phyloP scores from a whole-genome alignment of 768 basidiomycete species.

The Leccinum broughii region DNA sequence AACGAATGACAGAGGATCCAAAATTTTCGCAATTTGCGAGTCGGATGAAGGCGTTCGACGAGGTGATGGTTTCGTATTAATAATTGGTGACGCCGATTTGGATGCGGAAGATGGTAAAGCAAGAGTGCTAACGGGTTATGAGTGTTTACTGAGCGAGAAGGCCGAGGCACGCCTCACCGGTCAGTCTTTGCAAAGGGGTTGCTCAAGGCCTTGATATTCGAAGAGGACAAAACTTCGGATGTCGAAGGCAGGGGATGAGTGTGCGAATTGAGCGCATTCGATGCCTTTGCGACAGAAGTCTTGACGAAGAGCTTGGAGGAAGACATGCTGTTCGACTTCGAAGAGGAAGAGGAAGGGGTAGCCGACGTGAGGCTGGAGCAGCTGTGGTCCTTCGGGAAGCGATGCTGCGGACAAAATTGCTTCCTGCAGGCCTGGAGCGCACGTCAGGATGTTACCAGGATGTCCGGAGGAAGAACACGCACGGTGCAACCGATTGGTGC shows the following conservation, averaged over 20 bases:
- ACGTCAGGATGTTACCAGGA: neutral
- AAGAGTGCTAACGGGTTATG: slow-evolving; percentile 60
- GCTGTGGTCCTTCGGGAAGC: slow-evolving; percentile 72
- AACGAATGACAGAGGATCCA: slow-evolving; percentile 50
- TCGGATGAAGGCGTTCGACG: slow-evolving; percentile 33
- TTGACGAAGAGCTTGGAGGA: slow-evolving; percentile 13
- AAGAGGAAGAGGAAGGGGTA: slow-evolving; percentile 7
- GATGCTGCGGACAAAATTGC: slow-evolving; percentile 77
- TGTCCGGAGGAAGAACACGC: slow-evolving; percentile 28
- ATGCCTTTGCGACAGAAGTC: slow-evolving; percentile 3
- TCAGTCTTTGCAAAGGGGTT: slow-evolving; percentile 51
- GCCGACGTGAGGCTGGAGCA: slow-evolving; percentile 39
- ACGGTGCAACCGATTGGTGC: slow-evolving; percentile 76
- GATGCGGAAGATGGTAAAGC: slow-evolving; percentile 25
- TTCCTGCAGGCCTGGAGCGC: slow-evolving; percentile 60
- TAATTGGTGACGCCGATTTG: slow-evolving; percentile 12
- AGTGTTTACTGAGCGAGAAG: slow-evolving; percentile 49
- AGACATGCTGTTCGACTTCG: slow-evolving; percentile 10
- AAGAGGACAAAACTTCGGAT: slow-evolving; percentile 15
- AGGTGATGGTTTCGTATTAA: slow-evolving; percentile 20
- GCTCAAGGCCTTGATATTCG: slow-evolving; percentile 20
- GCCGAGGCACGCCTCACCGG: slow-evolving; percentile 53
- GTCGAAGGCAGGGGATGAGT: slow-evolving; percentile 2
- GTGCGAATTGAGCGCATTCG: slow-evolving; percentile 8
- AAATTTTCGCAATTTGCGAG: slow-evolving; percentile 36